Evolutionary conservation across 2,329 filamentous ascomycete genomes (phyloP), one percentile per base, ranked within the genome.

Genomic region (Penicillium sp.): DNA sequence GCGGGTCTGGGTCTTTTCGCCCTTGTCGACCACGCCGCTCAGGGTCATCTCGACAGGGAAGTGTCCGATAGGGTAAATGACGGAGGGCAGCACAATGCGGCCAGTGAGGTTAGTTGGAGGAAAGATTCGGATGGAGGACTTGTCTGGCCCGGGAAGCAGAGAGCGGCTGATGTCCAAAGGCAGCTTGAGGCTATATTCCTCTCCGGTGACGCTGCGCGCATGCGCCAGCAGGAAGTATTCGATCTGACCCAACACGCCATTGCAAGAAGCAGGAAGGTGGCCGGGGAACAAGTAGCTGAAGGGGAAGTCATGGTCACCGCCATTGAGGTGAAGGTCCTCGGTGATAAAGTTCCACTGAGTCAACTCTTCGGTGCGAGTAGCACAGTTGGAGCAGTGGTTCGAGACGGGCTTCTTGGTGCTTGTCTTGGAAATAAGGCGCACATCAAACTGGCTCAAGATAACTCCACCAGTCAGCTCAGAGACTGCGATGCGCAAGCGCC

Each of bases 71-170:
- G 93, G 92, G 76, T 96, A 88, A 61, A 97, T 87, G 62, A 96
- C 85, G 38, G 90, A 86, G 46, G 88, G 88, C 62, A 96, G 87
- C 68, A 91, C 87, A 61, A 94, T 89, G 69, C 87, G 88, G 57
- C 91, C 90, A 64, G 91, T 92, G 68, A 99, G 87, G 76, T 96
- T 94, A 65, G 94, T 99, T 0, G 94, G 93, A 47, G 93, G 94
- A 77, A 99, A 99, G 70, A 97, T 90, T 69, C 93, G 91, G 61
- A 96, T 87, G 16, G 90, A 95, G 76, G 92, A 88, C 76, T 95
- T 93, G 60, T 95, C 91, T 52, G 84, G 82, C 48, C 91, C 89
- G 3, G 90, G 85, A 52, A 88, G 82, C 27, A 97, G 84, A 34
- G 92, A 89, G 60, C 93, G 90, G 77, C 88, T 88, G 65, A 97